Conservation (phyloP, 495 filamentous ascomycete species). For the Penicillium subrubescens region DNA sequence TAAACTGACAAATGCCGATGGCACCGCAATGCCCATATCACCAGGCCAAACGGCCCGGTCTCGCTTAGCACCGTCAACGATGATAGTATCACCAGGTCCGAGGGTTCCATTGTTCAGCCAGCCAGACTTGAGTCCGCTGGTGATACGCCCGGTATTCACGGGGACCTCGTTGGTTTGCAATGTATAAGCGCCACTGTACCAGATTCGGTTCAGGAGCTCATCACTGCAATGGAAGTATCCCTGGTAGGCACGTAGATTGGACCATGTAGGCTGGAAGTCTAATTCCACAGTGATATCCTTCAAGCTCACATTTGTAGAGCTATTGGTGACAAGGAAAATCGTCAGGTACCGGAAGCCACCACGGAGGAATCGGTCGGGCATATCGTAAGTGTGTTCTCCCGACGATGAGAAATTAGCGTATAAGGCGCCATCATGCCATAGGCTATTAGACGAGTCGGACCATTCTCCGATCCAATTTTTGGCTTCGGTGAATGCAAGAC, state of each 20-base stretch:
- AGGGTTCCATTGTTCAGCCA: constrained; percentile 62
- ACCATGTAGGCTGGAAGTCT: constrained; percentile 65
- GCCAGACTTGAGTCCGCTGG: constrained; percentile 48
- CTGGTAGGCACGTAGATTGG: constrained; percentile 61
- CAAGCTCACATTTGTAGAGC: constrained; percentile 40
- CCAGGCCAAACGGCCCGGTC: constrained; percentile 63
- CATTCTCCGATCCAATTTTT: constrained; percentile 63
- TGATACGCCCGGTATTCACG: constrained; percentile 53
- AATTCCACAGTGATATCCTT: constrained; percentile 51
- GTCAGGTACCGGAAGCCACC: constrained; percentile 66
- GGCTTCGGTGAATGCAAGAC: constrained; percentile 64
- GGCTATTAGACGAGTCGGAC: constrained; percentile 61
- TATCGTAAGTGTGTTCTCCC: constrained; percentile 48
- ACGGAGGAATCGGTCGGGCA: constrained; percentile 55
- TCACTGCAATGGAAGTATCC: constrained; percentile 65
- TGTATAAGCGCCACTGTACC: constrained; percentile 67
- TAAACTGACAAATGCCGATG: constrained; percentile 57
- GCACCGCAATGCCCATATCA: constrained; percentile 63
- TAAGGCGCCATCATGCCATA: constrained; percentile 55
- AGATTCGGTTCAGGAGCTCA: constrained; percentile 62
- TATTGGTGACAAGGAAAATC: constrained; percentile 47
- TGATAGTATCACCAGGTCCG: constrained; percentile 53
- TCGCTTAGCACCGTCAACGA: constrained; percentile 61
- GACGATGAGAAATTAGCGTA: constrained; percentile 52
- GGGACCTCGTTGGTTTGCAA: constrained; percentile 61